phyloP scores from a whole-genome alignment of 176 grass and related monocot genomes.

The Metroxylon sagu region DNA sequence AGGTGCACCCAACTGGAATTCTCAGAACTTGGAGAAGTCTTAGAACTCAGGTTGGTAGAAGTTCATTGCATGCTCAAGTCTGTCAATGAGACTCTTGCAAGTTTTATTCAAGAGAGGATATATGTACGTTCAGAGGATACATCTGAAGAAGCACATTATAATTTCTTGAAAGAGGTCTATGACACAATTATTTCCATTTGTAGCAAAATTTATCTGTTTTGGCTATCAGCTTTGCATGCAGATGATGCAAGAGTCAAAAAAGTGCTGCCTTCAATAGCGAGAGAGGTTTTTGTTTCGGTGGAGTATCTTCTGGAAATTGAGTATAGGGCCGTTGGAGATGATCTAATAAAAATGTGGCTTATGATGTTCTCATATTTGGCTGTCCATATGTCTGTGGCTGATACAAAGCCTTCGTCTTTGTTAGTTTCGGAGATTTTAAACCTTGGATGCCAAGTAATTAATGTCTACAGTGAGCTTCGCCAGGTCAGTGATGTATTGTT shows the following conservation, averaged over 20 bases:
- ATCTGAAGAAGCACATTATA: constrained; percentile 58
- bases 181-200: constrained; percentile 54
- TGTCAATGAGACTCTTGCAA: constrained; percentile 57
- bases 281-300: constrained; percentile 65
- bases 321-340: constrained; percentile 67
- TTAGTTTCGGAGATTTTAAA: constrained; percentile 66
- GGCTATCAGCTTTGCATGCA: constrained; percentile 44
- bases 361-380: constrained; percentile 78
- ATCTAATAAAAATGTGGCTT: constrained; percentile 63
- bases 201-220: constrained; percentile 60
- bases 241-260: constrained; percentile 60
- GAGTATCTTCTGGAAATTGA: constrained; percentile 74
- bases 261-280: constrained; percentile 57
- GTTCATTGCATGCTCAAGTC: constrained; percentile 94
- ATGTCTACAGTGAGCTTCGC: constrained; percentile 81
- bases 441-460: constrained; percentile 60
- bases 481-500: constrained; percentile 57
- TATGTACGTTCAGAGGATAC: constrained; percentile 82
- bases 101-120: constrained; percentile 61
- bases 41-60: constrained; percentile 56
- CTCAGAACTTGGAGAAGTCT: constrained; percentile 25
- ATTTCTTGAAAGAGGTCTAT: constrained; percentile 76
- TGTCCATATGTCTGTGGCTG: constrained; percentile 58
- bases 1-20: constrained; percentile 35
- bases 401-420: constrained; percentile 42